phyloP scores from a whole-genome alignment of 495 filamentous ascomycete genomes.

The Lentithecium fluviatile region DNA sequence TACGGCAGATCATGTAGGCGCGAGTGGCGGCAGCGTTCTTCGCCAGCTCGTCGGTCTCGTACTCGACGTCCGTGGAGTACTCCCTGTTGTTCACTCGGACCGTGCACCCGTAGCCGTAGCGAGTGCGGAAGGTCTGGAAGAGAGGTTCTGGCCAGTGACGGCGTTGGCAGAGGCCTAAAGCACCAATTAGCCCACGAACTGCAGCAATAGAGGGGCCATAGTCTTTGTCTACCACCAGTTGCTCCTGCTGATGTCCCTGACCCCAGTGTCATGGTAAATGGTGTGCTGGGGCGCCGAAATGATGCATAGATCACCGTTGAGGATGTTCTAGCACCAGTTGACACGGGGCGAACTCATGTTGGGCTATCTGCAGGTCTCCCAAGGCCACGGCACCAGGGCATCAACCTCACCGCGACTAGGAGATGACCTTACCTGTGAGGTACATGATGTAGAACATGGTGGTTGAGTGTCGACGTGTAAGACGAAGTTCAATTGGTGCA shows the following conservation, averaged over 20 bases:
- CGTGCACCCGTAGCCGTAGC: constrained; percentile 79
- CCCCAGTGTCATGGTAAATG: constrained; percentile 12
- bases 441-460: constrained; percentile 69
- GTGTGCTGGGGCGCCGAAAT: constrained; percentile 11
- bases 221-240: constrained; percentile 3
- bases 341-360: constrained; percentile 1
- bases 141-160: constrained; percentile 91
- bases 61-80: constrained; percentile 87
- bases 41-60: constrained; percentile 75
- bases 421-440: constrained; percentile 57
- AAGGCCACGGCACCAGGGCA: constrained; percentile 14
- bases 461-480: constrained; percentile 18
- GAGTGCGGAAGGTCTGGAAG: constrained; percentile 75
- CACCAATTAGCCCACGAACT: constrained; percentile 32
- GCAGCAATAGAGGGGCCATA: not conserved
- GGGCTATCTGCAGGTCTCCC: constrained; percentile 8
- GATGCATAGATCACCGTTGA: not conserved
- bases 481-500: constrained; percentile 24
- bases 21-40: constrained; percentile 95
- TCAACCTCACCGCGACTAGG: constrained; percentile 10
- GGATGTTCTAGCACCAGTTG: constrained; percentile 11
- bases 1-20: constrained; percentile 96
- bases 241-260: not conserved
- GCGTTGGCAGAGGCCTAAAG: constrained; percentile 88
- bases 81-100: constrained; percentile 95